phyloP scores from a whole-genome alignment of 2,329 filamentous ascomycete genomes.

The Epichloe uncinata region DNA sequence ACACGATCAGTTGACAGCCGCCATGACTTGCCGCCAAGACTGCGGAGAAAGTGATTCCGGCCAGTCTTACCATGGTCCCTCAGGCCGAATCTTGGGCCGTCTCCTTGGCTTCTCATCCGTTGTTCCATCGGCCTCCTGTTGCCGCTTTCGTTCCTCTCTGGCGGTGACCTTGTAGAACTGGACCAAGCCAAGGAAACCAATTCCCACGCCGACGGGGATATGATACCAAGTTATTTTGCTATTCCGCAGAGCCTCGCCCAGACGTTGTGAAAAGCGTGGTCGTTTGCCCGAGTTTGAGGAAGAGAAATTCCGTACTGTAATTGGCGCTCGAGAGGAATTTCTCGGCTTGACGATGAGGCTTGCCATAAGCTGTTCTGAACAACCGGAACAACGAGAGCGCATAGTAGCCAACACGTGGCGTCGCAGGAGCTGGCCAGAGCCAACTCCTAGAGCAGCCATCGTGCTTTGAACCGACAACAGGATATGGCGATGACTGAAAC shows the following conservation, averaged over 20 bases:
- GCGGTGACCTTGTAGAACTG: conserved; percentile 67
- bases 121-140: conserved; percentile 29
- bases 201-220: conserved; percentile 75
- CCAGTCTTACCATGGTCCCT: conserved; percentile 60
- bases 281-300: conserved; percentile 27
- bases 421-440: conserved; percentile 20
- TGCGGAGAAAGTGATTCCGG: not conserved
- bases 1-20: not conserved
- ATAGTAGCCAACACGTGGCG: conserved; percentile 18
- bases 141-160: conserved; percentile 38
- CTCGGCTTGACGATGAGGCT: conserved; percentile 8
- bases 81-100: conserved; percentile 55
- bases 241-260: conserved; percentile 35
- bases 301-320: conserved; percentile 17
- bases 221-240: conserved; percentile 71
- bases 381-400: conserved; percentile 17
- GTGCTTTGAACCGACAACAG: conserved; percentile 6
- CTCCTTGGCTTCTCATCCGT: conserved; percentile 32
- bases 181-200: conserved; percentile 69
- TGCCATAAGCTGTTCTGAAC: conserved; percentile 9
- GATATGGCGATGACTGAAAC: not conserved
- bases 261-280: conserved; percentile 37
- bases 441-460: conserved; percentile 22
- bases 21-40: not conserved
- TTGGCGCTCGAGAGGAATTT: conserved; percentile 13